Percentiles rank a stretch among this genome's conserved stretches.
Evolutionary conservation across 208 protist species (phyloP).

Genomic region (Wallacemonas sp.): DNA sequence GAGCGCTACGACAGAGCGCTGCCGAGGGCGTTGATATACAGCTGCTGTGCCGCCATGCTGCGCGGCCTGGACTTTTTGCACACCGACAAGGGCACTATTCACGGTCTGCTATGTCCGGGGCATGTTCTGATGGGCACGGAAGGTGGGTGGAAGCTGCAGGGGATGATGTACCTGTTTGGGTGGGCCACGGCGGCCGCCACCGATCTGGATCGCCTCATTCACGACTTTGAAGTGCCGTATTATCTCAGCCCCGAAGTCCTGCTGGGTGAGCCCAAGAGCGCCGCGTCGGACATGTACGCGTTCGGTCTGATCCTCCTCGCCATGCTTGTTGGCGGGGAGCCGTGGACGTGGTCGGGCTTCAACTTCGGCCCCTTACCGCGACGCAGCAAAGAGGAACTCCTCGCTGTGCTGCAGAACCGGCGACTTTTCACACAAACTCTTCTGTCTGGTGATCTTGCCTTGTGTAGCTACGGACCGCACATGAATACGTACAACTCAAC

Average conservation of each 20-base stretch:
- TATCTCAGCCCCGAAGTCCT: slow-evolving; percentile 47
- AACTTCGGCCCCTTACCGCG: not conserved
- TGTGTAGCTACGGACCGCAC: slow-evolving; percentile 20
- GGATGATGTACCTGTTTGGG: slow-evolving; percentile 31
- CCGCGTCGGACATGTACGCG: slow-evolving; percentile 43
- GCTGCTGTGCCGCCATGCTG: slow-evolving; percentile 39
- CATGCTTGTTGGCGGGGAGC: slow-evolving; percentile 30
- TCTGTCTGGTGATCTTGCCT: slow-evolving; percentile 9
- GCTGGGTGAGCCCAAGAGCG: slow-evolving; percentile 19
- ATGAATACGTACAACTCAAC: slow-evolving; percentile 24
- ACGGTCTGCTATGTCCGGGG: slow-evolving; percentile 37
- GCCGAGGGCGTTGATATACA: slow-evolving; percentile 21
- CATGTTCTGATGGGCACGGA: slow-evolving; percentile 41
- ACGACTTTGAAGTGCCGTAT: slow-evolving; percentile 11
- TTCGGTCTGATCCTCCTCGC: slow-evolving; percentile 52
- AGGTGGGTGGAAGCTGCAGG: slow-evolving; percentile 43
- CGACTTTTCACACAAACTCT: slow-evolving; percentile 16
- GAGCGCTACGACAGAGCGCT: slow-evolving; percentile 36
- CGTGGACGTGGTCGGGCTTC: slow-evolving; percentile 38
- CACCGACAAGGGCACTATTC: slow-evolving; percentile 27
- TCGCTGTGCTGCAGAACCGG: slow-evolving; percentile 17
- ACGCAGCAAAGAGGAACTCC: slow-evolving; percentile 14
- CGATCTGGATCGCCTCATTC: not conserved
- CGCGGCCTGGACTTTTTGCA: slow-evolving; percentile 55
- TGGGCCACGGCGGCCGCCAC: slow-evolving; percentile 18